Evolutionary conservation across 2,329 filamentous ascomycete species (phyloP).

Genomic region (Aspergillus tanneri): DNA sequence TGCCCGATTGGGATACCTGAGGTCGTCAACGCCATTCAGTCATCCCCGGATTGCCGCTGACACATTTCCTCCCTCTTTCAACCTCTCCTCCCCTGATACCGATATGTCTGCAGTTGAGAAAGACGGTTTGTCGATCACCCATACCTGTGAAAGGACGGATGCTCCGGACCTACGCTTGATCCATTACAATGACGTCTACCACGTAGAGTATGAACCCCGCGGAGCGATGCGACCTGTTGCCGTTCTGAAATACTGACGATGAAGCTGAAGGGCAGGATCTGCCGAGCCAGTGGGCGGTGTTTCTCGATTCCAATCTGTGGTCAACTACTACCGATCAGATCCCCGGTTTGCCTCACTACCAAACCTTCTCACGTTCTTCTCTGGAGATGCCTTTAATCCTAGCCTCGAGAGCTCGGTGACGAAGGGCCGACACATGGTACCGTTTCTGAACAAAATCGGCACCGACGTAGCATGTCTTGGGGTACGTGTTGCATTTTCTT

Average conservation of each 20-base stretch:
- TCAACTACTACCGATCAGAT: constrained; percentile 69
- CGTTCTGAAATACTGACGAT: constrained; percentile 2
- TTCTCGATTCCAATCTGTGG: constrained; percentile 74
- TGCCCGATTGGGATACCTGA: background rate
- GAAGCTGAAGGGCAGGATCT: constrained; percentile 57
- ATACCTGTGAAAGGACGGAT: constrained; percentile 44
- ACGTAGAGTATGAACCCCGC: constrained; percentile 72
- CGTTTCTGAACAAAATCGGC: constrained; percentile 72
- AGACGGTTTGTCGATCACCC: constrained; percentile 43
- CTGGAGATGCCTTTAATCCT: constrained; percentile 89
- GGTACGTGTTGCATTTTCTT: constrained; percentile 51
- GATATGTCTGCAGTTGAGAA: constrained; percentile 30
- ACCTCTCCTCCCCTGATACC: background rate
- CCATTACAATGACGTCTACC: constrained; percentile 94
- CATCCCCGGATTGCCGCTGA: background rate
- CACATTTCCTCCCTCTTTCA: constrained; percentile 3
- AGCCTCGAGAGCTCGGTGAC: constrained; percentile 85
- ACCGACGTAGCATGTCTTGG: constrained; percentile 81
- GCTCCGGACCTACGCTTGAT: constrained; percentile 74
- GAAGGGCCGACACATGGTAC: constrained; percentile 88
- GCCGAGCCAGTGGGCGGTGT: constrained; percentile 81
- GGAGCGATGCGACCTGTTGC: too few species aligned
- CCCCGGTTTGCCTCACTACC: constrained; percentile 63
- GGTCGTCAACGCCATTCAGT: background rate
- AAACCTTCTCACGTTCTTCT: constrained; percentile 75